phyloP scores from a whole-genome alignment of 1,139 yeast genomes.

The Spencermartinsiella ligniputridi region DNA sequence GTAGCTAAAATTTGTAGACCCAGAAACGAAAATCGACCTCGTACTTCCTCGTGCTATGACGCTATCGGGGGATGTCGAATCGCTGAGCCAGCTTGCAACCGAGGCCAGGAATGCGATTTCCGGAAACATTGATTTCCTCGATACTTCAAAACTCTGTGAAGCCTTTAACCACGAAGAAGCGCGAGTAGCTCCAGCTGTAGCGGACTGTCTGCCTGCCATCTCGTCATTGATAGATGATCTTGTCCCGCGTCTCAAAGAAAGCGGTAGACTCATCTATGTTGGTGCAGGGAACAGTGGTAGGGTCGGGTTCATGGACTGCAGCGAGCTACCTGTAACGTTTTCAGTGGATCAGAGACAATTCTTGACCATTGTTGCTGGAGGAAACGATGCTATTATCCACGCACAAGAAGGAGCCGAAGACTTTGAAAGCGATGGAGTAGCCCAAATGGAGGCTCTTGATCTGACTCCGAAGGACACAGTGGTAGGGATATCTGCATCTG shows the following conservation, averaged over 20 bases:
- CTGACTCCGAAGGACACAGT: not conserved
- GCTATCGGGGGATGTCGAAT: not conserved
- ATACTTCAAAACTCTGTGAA: not conserved
- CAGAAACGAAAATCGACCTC: too few relatives aligned
- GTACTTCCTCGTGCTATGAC: not conserved
- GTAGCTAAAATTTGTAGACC: too few relatives aligned
- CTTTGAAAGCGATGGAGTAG: not conserved
- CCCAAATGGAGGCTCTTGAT: not conserved
- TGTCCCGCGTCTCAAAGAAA: not conserved
- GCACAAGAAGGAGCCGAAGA: not conserved
- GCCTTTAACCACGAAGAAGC: not conserved
- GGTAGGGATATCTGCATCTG: constrained; percentile 2
- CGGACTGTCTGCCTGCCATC: not conserved
- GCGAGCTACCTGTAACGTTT: constrained; percentile 1
- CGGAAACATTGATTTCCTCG: not conserved
- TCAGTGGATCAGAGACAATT: not conserved
- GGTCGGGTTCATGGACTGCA: constrained; percentile 1
- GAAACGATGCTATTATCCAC: not conserved
- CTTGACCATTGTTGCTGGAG: constrained; percentile 1
- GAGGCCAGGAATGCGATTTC: not conserved
- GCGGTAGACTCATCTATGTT: constrained; percentile 4
- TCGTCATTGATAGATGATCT: not conserved
- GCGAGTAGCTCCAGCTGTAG: not conserved
- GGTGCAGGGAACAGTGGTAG: constrained; percentile 3
- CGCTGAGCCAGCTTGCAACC: not conserved